phyloP scores from a whole-genome alignment of 2,329 filamentous ascomycete species.

The Exophiala calicioides region DNA sequence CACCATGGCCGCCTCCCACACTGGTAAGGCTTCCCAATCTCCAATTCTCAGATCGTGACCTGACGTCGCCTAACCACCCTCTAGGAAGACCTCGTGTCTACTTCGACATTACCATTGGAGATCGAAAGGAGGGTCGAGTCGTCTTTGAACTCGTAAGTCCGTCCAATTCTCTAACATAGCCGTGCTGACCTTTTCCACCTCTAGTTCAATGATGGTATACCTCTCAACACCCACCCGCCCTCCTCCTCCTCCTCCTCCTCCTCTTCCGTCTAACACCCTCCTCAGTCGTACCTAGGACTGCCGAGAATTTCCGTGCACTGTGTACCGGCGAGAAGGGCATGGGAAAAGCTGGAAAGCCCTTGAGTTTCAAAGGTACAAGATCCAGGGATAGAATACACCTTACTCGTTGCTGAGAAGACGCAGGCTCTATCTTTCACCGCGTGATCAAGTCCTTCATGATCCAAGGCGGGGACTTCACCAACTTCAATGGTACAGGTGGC shows the following conservation, averaged over 20 bases:
- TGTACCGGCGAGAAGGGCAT: conserved; percentile 93
- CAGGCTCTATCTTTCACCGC: conserved; percentile 84
- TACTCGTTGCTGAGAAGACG: conserved; percentile 9
- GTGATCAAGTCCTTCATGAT: conserved; percentile 99
- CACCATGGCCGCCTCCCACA: conserved; percentile 21
- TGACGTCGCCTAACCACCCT: conserved; percentile 6
- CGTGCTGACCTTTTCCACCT: conserved; percentile 15
- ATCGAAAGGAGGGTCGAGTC: conserved; percentile 72
- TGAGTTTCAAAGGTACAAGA: conserved; percentile 76
- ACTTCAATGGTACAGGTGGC: conserved; percentile 89
- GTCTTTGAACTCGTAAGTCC: conserved; percentile 77
- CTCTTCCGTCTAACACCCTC: conserved; percentile 50
- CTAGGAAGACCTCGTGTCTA: conserved; percentile 75
- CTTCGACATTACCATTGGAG: conserved; percentile 87
- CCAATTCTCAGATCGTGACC: neutral
- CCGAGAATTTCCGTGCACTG: conserved; percentile 91
- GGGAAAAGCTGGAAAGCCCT: conserved; percentile 76
- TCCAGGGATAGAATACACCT: conserved; percentile 1
- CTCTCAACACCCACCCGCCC: neutral
- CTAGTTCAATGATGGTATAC: conserved; percentile 31
- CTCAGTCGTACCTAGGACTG: conserved; percentile 83
- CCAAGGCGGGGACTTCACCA: conserved; percentile 95
- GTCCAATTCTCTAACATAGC: neutral
- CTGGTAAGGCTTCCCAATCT: conserved; percentile 18
- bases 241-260: conserved; percentile 7